A percentile compares a stretch with the other conserved stretches of the same genome.
phyloP scores from a whole-genome alignment of 2,329 filamentous ascomycete genomes.

The Pseudogymnoascus sp. region DNA sequence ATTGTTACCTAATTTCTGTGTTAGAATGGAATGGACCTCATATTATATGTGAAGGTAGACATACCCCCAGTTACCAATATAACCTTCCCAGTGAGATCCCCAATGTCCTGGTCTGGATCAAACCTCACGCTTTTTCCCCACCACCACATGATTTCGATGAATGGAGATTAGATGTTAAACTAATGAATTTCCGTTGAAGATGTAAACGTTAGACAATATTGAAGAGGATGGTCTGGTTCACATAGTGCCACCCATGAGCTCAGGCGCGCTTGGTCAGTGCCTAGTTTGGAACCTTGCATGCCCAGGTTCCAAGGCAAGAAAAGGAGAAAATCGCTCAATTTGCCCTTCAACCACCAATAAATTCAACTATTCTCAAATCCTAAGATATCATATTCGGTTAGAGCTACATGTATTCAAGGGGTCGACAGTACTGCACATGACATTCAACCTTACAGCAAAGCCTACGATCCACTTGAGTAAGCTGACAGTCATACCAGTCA shows the following conservation, averaged over 20 bases:
- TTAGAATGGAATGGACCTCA: neutral
- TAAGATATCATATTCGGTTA: neutral
- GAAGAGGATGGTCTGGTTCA: too few relatives aligned
- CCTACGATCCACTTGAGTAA: neutral
- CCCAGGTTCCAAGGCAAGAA: neutral
- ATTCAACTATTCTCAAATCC: neutral
- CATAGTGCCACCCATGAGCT: too few relatives aligned
- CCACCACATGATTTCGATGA: neutral
- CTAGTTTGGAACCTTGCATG: neutral
- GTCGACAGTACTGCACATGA: neutral
- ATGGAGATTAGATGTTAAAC: neutral
- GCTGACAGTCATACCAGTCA: neutral
- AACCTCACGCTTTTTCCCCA: conserved; percentile 18
- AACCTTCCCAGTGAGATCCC: conserved; percentile 32
- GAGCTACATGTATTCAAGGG: neutral
- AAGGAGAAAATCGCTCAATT: neutral
- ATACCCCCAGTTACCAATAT: conserved; percentile 40
- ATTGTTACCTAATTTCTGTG: neutral
- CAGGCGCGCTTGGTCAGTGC: neutral
- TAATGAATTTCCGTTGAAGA: neutral
- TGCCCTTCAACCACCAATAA: neutral
- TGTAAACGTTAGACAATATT: neutral
- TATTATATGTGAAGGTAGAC: conserved; percentile 16
- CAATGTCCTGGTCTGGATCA: conserved; percentile 30
- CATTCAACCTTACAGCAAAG: neutral